A percentile compares a stretch with the other conserved stretches of the same genome.
phyloP scores from a whole-genome alignment of 2,329 filamentous ascomycete species.

The Elsinoe necatrix region DNA sequence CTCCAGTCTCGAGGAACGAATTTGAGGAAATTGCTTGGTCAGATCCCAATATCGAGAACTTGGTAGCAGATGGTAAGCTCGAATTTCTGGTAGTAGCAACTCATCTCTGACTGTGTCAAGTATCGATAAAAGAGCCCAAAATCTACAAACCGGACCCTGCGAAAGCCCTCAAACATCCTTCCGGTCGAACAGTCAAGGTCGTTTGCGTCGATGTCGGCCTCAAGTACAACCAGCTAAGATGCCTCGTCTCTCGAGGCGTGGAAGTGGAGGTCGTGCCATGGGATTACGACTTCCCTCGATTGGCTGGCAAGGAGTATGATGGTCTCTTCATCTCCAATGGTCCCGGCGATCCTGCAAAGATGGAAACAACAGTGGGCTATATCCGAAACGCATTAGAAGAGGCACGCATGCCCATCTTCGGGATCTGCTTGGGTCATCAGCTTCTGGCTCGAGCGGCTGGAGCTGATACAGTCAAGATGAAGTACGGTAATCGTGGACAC shows the following conservation, averaged over 20 bases:
- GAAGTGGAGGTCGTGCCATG: conserved; percentile 93
- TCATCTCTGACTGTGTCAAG: conserved; percentile 42
- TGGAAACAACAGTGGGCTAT: conserved; percentile 71
- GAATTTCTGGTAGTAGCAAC: conserved; percentile 5
- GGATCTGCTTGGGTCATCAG: conserved; percentile 94
- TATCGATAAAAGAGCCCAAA: conserved; percentile 80
- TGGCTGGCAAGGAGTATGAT: conserved; percentile 78
- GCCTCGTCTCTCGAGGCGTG: conserved; percentile 80
- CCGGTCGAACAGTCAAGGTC: conserved; percentile 76
- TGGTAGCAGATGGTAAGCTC: conserved; percentile 82
- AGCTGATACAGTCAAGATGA: conserved; percentile 87
- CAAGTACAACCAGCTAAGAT: conserved; percentile 96
- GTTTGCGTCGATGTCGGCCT: conserved; percentile 93
- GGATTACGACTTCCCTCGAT: conserved; percentile 80
- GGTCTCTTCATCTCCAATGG: conserved; percentile 97
- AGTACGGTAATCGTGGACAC: conserved; percentile 97
- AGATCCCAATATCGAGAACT: conserved; percentile 85
- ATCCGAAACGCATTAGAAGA: conserved; percentile 68
- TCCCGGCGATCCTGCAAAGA: conserved; percentile 84
- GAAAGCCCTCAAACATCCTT: conserved; percentile 72
- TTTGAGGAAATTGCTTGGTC: conserved; percentile 83
- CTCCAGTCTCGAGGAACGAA: conserved; percentile 22
- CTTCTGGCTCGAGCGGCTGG: conserved; percentile 81
- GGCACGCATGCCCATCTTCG: conserved; percentile 80
- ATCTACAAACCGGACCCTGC: conserved; percentile 69